These are phyloP conservation scores for Borovskyia barvae DNA, from an alignment of 208 protist species.

Conservation along the genomic window DNA sequence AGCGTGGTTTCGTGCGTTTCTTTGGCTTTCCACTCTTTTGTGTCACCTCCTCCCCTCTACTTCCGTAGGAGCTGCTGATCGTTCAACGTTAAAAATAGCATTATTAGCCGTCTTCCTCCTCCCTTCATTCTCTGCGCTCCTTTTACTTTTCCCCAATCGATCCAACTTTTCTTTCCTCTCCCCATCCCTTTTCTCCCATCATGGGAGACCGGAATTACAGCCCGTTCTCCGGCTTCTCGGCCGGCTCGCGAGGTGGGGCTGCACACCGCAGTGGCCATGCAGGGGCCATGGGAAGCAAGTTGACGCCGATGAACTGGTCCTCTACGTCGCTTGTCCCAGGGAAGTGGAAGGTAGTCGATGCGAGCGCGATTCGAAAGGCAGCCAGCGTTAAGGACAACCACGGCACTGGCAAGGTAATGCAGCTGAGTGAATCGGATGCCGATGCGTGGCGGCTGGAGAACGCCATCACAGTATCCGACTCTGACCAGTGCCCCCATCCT, in stretches of 20 bases:
- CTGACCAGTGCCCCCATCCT: conserved; percentile 49
- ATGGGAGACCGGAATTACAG: conserved; percentile 77
- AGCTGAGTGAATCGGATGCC: conserved; percentile 56
- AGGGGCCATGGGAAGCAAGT: conserved; percentile 38
- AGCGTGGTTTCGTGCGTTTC: too few relatives aligned
- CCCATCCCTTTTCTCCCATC: not conserved
- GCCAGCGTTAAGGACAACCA: conserved; percentile 37
- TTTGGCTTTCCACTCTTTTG: too few relatives aligned
- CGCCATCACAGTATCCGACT: conserved; percentile 70
- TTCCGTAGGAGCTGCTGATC: too few relatives aligned
- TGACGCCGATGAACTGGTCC: conserved; percentile 69
- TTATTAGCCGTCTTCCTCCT: too few relatives aligned
- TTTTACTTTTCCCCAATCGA: conserved; percentile 5
- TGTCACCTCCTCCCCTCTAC: conserved; percentile 12
- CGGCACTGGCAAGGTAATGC: conserved; percentile 13
- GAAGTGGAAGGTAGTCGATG: conserved; percentile 83
- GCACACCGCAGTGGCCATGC: conserved; percentile 3
- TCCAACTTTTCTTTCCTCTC: not conserved
- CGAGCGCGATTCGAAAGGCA: conserved; percentile 53
- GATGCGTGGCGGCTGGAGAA: conserved; percentile 59
- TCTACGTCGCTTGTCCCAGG: conserved; percentile 52
- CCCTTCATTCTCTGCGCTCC: too few relatives aligned
- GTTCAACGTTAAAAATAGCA: too few relatives aligned
- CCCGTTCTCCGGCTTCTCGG: conserved; percentile 69
- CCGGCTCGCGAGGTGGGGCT: conserved; percentile 1